Evolutionary conservation across 1,284 basidiomycete species (phyloP), one percentile per base, ranked within the genome.

Genomic region (Microbotryomycetes sp.): DNA sequence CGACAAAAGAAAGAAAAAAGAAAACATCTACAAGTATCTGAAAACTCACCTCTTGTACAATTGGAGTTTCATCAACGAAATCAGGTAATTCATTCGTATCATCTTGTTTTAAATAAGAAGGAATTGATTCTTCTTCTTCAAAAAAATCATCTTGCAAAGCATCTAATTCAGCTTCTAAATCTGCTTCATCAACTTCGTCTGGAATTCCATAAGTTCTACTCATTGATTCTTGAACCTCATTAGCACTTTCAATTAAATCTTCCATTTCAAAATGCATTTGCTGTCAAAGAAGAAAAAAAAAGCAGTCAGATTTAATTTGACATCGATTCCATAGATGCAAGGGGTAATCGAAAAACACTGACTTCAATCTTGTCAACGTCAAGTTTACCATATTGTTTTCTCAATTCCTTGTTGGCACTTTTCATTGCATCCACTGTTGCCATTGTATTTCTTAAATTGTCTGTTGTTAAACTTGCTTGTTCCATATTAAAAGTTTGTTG

Each of bases 401-500:
- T 85, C 80, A 99, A 84, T 77, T 97, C 92, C 79, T 96, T 97
- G 80, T 97, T 97, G 22, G 96, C 93, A n/a, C 83, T 76, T 74
- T 92, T 86, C 93, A 99, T 97, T 5, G 92, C 96, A 72, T 97
- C 92, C 25, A 98, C 86, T 0, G 96, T 98, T n/a, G 92, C 94
- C 96, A 99, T 98, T 71, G 96, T 98, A 75, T 97, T 98, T 66
- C 92, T 85, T 70, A 98, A 78, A 77, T 98, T 98, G 78, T 98
- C 96, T 4, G 94, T 97, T 19, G 92, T 88, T 76, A 98, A 86
- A 12, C 88, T 85, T 26, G 94, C 89, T 66, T 91, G 93, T 79
- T 98, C 94, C 91, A 98, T 98, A 78, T 99, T 98, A 81, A 92
- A 98, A 25, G 89, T 87, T 77, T 98, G 96, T 75, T 98, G 96